These are phyloP conservation scores for Urtica urens DNA, from an alignment of 306 rosid genomes.

Conservation along the genomic window DNA sequence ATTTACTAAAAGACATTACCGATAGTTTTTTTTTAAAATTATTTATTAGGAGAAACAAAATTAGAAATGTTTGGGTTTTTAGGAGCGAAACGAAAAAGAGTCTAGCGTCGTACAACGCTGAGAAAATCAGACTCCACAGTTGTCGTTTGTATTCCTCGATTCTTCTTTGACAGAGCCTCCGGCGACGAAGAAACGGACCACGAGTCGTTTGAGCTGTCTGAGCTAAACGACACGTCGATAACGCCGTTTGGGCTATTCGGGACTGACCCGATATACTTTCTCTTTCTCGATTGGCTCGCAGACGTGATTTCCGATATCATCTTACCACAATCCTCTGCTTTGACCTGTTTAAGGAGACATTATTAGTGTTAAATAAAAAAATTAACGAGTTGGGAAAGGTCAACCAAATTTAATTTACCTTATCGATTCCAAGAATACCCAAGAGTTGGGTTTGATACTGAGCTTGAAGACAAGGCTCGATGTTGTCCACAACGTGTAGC, in stretches of 20 bases:
- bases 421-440: conserved; percentile 54
- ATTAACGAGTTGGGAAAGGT: no score
- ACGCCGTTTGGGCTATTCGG: conserved; percentile 85
- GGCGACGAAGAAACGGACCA: conserved; percentile 45
- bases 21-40: conserved; percentile 1
- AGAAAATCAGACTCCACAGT: conserved; percentile 19
- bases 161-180: conserved; percentile 57
- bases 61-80: conserved; percentile 3
- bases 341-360: conserved; percentile 29
- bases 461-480: conserved; percentile 44
- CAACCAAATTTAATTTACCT: no score
- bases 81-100: not conserved
- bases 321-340: conserved; percentile 52
- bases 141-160: conserved; percentile 29
- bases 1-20: conserved; percentile 17
- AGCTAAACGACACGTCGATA: conserved; percentile 56
- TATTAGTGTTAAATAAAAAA: not conserved
- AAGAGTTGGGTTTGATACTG: conserved; percentile 49
- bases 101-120: conserved; percentile 24
- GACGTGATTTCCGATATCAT: conserved; percentile 31
- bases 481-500: conserved; percentile 48
- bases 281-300: conserved; percentile 27
- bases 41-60: not conserved
- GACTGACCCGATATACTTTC: conserved; percentile 36
- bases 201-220: conserved; percentile 64